A percentile compares a stretch with the other conserved stretches of the same genome.
Evolutionary conservation across 2,329 filamentous ascomycete genomes (phyloP).

Genomic region (Leptographium radiaticola): DNA sequence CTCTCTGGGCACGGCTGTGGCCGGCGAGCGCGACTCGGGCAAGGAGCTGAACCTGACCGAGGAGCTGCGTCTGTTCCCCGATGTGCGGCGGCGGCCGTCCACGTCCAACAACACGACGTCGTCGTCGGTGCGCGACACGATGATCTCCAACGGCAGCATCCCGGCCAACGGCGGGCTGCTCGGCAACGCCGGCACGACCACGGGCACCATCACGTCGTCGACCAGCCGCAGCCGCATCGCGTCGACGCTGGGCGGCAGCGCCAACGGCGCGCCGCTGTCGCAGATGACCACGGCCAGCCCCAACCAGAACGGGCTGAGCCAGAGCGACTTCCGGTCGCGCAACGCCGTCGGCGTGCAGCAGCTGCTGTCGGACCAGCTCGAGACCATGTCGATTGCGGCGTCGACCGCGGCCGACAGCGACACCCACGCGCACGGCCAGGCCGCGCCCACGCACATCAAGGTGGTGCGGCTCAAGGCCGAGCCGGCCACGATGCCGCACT

Average conservation of each 20-base stretch:
- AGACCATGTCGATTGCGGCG: constrained; percentile 9
- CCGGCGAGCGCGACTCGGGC: constrained; percentile 10
- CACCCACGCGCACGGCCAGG: constrained; percentile 12
- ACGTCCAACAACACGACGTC: constrained; percentile 14
- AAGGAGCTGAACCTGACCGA: constrained; percentile 9
- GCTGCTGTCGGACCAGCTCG: constrained; percentile 6
- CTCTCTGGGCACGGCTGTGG: constrained; percentile 6
- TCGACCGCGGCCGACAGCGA: constrained; percentile 15
- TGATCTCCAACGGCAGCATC: not conserved
- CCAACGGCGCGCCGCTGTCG: constrained; percentile 1
- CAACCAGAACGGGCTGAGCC: not conserved
- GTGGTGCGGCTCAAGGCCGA: constrained; percentile 38
- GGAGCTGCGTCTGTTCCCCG: constrained; percentile 9
- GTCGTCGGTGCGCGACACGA: constrained; percentile 7
- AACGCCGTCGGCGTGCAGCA: not conserved
- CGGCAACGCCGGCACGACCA: not conserved
- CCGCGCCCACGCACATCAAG: constrained; percentile 21
- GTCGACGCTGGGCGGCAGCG: constrained; percentile 5
- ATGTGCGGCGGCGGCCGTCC: constrained; percentile 14
- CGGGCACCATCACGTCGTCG: not conserved
- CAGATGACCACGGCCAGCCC: constrained; percentile 6
- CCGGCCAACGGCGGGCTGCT: not conserved
- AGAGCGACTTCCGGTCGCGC: not conserved
- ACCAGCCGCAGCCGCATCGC: constrained; percentile 5
- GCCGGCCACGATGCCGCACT: constrained; percentile 36